Evolutionary conservation across 148 eudicot genomes (phyloP).

Genomic region (Spergularia bocconei): DNA sequence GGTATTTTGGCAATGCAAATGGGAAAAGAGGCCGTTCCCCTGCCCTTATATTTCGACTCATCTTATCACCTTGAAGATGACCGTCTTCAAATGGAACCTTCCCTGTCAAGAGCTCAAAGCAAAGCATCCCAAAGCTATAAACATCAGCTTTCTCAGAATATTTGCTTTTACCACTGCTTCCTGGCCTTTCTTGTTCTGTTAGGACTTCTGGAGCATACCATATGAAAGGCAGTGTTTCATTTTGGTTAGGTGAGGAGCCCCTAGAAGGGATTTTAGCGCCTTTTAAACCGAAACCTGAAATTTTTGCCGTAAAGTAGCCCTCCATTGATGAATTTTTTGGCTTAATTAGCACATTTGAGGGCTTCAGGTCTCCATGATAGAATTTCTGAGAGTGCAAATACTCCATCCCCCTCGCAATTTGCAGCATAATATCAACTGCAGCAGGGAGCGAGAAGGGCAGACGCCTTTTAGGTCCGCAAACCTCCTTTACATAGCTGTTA

Average conservation of each 20-base stretch:
- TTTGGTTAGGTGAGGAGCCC: conserved; percentile 25
- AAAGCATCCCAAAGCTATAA: conserved; percentile 69
- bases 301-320: conserved; percentile 43
- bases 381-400: conserved; percentile 51
- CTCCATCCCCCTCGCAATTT: conserved; percentile 74
- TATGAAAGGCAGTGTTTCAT: conserved; percentile 32
- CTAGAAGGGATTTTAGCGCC: conserved; percentile 33
- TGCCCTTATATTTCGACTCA: conserved; percentile 58
- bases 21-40: conserved; percentile 71
- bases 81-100: conserved; percentile 63
- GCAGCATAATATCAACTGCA: conserved; percentile 70
- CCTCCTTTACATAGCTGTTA: conserved; percentile 42
- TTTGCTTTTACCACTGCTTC: conserved; percentile 28
- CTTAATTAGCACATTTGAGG: conserved; percentile 53
- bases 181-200: conserved; percentile 51
- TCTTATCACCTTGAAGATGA: conserved; percentile 62
- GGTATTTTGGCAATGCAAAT: conserved; percentile 51
- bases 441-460: conserved; percentile 48
- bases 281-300: conserved; percentile 50
- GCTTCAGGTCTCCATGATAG: conserved; percentile 61
- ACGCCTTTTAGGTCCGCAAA: conserved; percentile 43
- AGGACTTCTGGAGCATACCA: conserved; percentile 75
- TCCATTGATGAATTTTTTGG: conserved; percentile 42
- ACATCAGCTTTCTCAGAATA: conserved; percentile 67
- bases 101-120: conserved; percentile 64